Percentiles rank a stretch among this genome's conserved stretches.
These are phyloP conservation scores for Viridothelium virens DNA, from an alignment of 495 filamentous ascomycete species.

Conservation along the genomic window DNA sequence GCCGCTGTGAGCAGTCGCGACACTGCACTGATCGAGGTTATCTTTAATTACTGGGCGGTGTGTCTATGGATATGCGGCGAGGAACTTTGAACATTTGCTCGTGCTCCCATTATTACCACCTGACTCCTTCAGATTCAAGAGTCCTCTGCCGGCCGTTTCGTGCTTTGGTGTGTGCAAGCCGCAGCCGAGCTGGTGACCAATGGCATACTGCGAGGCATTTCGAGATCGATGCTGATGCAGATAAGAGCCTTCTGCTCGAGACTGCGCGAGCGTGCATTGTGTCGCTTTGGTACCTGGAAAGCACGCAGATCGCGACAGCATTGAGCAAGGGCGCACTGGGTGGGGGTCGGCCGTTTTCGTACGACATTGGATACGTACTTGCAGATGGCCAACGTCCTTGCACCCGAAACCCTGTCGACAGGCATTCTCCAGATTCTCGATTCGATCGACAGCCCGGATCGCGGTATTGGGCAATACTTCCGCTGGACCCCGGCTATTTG, in stretches of 20 bases:
- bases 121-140: no score
- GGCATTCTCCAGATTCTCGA: not conserved
- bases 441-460: not conserved
- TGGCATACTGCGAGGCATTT: no score
- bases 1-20: not conserved
- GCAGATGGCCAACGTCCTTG: not conserved
- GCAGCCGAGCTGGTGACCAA: no score
- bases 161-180: no score
- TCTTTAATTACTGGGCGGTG: not conserved
- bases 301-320: not conserved
- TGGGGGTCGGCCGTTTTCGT: conserved; percentile 4
- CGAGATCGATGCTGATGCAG: no score
- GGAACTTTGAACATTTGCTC: no score
- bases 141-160: no score
- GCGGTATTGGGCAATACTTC: not conserved
- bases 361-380: not conserved
- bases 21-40: not conserved
- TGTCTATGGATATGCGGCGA: not conserved
- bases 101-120: no score
- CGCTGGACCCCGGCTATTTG: not conserved
- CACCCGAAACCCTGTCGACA: not conserved
- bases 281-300: not conserved
- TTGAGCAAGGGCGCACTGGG: not conserved
- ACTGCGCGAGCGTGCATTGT: not conserved
- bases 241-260: no score